These are phyloP conservation scores for Phytophthora litchii DNA, from an alignment of 352 stramenopile species.

Conservation along the genomic window DNA sequence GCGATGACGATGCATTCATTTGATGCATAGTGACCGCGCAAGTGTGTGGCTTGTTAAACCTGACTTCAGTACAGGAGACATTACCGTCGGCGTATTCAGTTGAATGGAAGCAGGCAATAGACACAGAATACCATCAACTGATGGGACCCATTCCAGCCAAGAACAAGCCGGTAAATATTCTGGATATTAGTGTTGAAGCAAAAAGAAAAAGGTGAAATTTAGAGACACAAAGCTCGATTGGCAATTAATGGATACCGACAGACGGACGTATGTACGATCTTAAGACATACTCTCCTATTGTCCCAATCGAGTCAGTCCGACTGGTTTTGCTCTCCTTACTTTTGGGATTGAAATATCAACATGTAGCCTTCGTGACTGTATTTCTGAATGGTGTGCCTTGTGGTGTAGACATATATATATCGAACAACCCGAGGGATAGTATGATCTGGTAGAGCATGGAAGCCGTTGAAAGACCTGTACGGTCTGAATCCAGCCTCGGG, in stretches of 20 bases:
- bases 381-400: too few relatives aligned
- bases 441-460: not conserved
- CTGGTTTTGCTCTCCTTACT: too few relatives aligned
- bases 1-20: not conserved
- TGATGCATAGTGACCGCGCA: not conserved
- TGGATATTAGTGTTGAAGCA: slow-evolving; percentile 1
- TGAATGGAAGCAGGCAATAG: not conserved
- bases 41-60: not conserved
- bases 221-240: not conserved
- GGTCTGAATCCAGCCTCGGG: not conserved
- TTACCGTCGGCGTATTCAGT: not conserved
- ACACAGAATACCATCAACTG: not conserved
- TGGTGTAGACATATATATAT: too few relatives aligned
- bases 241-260: slow-evolving; percentile 6
- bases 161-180: not conserved
- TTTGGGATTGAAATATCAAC: too few relatives aligned
- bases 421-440: not conserved
- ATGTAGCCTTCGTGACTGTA: too few relatives aligned
- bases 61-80: not conserved
- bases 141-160: not conserved
- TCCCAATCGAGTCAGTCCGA: too few relatives aligned
- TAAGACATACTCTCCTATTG: too few relatives aligned
- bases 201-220: slow-evolving; percentile 8
- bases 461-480: not conserved
- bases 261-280: slow-evolving; percentile 5